These are phyloP conservation scores for Neltuma alba DNA, from an alignment of 306 rosid species.

Conservation along the genomic window DNA sequence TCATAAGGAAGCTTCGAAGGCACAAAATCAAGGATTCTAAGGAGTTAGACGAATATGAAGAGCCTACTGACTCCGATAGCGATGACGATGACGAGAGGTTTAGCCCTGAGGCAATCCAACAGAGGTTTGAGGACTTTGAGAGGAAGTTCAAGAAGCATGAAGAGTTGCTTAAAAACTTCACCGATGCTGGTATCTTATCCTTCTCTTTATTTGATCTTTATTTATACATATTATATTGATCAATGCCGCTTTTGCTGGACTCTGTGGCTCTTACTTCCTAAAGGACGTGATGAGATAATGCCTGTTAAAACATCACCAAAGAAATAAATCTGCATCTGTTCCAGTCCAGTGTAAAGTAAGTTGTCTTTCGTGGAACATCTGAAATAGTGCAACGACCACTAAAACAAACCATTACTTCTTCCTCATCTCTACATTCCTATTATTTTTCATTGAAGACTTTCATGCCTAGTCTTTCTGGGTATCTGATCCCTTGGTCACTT, in stretches of 20 bases:
- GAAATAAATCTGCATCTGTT: not conserved
- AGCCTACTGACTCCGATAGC: conserved; percentile 80
- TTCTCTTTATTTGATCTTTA: not conserved
- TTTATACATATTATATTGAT: not conserved
- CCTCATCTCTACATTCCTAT: not conserved
- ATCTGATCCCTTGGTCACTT: not conserved
- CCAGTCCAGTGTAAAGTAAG: not conserved
- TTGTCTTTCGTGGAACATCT: not conserved
- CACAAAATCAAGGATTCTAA: conserved; percentile 45
- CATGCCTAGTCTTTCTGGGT: not conserved
- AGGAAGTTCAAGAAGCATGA: conserved; percentile 69
- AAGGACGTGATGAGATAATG: not conserved
- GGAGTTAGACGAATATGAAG: conserved; percentile 53
- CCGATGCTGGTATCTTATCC: conserved; percentile 49
- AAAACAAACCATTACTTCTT: not conserved
- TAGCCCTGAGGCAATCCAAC: conserved; percentile 46
- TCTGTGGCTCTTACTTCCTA: not conserved
- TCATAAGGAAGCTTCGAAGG: conserved; percentile 71
- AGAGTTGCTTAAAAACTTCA: conserved; percentile 61
- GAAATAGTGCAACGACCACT: not conserved
- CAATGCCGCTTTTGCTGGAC: not conserved
- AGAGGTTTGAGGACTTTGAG: conserved; percentile 53
- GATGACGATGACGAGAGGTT: conserved; percentile 69
- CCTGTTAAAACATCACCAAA: not conserved
- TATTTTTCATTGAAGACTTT: not conserved